phyloP scores from a whole-genome alignment of 2,329 filamentous ascomycete species.

The Achaetomium macrosporum region DNA sequence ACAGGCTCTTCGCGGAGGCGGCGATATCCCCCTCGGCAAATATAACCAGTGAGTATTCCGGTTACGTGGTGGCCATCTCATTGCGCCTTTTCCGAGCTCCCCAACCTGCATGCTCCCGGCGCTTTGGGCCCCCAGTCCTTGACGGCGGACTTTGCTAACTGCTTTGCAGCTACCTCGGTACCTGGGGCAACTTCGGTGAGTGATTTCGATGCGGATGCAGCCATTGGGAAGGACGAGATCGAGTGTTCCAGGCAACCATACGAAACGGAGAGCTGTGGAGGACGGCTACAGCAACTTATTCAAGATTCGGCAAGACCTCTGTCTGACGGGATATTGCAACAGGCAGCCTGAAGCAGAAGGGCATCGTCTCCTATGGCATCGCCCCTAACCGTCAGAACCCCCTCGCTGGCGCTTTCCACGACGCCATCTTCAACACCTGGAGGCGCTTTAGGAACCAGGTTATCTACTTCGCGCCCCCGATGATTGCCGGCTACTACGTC shows the following conservation, averaged over 20 bases:
- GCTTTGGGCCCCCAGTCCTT: slow-evolving; percentile 1
- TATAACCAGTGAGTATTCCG: slow-evolving; percentile 39
- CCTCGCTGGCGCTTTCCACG: slow-evolving; percentile 68
- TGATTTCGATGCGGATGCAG: slow-evolving; percentile 24
- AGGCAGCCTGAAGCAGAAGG: slow-evolving; percentile 58
- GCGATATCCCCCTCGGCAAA: slow-evolving; percentile 37
- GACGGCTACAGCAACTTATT: neutral
- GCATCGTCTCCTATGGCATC: slow-evolving; percentile 66
- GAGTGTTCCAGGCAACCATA: neutral
- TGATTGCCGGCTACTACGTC: slow-evolving; percentile 70
- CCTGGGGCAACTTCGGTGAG: slow-evolving; percentile 72
- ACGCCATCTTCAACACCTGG: slow-evolving; percentile 93
- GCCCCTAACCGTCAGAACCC: slow-evolving; percentile 86
- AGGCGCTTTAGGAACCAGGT: slow-evolving; percentile 80
- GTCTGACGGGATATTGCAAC: slow-evolving; percentile 24
- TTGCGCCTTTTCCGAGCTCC: slow-evolving; percentile 25
- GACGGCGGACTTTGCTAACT: slow-evolving; percentile 16
- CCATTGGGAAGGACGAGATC: slow-evolving; percentile 3
- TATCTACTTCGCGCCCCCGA: slow-evolving; percentile 78
- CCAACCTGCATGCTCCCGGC: neutral
- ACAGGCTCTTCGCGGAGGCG: slow-evolving; percentile 37
- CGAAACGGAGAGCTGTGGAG: neutral
- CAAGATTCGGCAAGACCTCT: slow-evolving; percentile 17
- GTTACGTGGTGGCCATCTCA: slow-evolving; percentile 1
- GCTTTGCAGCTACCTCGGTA: slow-evolving; percentile 59